These are phyloP conservation scores for Actinomucor elegans DNA, from an alignment of 371 early-diverging fungal species.

Conservation along the genomic window DNA sequence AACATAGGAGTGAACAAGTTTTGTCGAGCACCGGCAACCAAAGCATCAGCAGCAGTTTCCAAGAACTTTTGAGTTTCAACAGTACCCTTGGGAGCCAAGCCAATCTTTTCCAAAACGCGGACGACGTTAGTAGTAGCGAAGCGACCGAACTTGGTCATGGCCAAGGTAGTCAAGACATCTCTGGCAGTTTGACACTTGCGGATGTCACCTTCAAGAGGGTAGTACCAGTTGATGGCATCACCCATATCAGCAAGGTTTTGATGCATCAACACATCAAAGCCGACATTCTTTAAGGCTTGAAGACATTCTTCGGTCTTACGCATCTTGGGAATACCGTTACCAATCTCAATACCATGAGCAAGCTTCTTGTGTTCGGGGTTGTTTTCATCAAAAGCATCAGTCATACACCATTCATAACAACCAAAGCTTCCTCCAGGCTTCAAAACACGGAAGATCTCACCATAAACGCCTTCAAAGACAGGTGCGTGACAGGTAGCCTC, in stretches of 20 bases:
- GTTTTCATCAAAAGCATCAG: slow-evolving; percentile 75
- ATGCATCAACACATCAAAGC: slow-evolving; percentile 78
- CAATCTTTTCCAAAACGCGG: slow-evolving; percentile 72
- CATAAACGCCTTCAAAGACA: slow-evolving; percentile 80
- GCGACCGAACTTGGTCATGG: slow-evolving; percentile 56
- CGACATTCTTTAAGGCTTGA: slow-evolving; percentile 77
- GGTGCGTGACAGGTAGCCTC: slow-evolving; percentile 93
- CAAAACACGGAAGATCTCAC: slow-evolving; percentile 85
- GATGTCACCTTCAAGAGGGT: slow-evolving; percentile 71
- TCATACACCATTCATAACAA: slow-evolving; percentile 92
- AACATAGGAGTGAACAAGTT: slow-evolving; percentile 93
- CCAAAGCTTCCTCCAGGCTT: slow-evolving; percentile 92
- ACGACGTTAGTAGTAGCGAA: slow-evolving; percentile 67
- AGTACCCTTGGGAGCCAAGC: slow-evolving; percentile 83
- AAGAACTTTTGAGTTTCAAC: slow-evolving; percentile 78
- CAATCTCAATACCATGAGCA: slow-evolving; percentile 82
- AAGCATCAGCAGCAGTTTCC: slow-evolving; percentile 76
- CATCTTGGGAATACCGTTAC: slow-evolving; percentile 87
- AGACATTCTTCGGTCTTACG: slow-evolving; percentile 68
- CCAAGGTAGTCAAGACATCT: slow-evolving; percentile 57
- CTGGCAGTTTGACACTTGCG: slow-evolving; percentile 58
- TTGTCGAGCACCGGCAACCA: slow-evolving; percentile 74
- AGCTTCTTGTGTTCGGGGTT: slow-evolving; percentile 75
- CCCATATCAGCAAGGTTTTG: slow-evolving; percentile 70
- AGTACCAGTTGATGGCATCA: slow-evolving; percentile 79